Base-by-base conservation (phyloP, 2,329 filamentous ascomycete genomes). In the Phialemoniopsis sp. region DNA sequence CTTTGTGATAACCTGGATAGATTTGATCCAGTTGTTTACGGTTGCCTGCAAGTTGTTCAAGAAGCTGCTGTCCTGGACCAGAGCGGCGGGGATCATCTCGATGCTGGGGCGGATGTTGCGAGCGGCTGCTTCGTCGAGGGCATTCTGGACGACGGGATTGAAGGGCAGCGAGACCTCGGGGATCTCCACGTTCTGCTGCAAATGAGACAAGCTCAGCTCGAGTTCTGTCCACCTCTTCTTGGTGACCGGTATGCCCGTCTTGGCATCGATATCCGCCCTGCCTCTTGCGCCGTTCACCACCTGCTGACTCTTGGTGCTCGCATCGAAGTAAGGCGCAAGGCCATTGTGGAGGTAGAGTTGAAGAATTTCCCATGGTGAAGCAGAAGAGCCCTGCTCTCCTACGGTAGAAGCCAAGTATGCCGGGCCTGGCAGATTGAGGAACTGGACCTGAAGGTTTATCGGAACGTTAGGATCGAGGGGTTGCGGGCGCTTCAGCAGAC, bases 11-110 rank as follows among this genome's bases (percentile, higher is more conserved):
- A 85, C 85, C 60, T 96, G 91, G 48, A 99, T 98, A 10, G 91
- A 95, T 67, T 95, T 95, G 67, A 98, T 98, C 93, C 93, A 99
- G 46, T 85, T 84, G 61, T 97, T 98, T 44, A 97, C 93, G 36
- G 85, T 93, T 37, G 87, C 85, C 59, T 97, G 93, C 29, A 99
- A 72, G 51, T 85, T 89, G 64, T 98, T 98, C 54, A 96, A 82
- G 51, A 98, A 94, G 10, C 82, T 81, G 54, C 88, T 95, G 63
- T 96, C 93, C 42, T 88, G 82, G 28, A 96, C 71, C n/a, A 94
- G 75, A 10, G 78, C 66, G 8, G 78, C 55, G 3, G 89, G 85
- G 34, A 98, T 87, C 45, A 89, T 66, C 32, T 96, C 89, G 32
- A 90, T 79, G 1, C 84, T 80, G 2, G 89, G 81, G 48, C 85